These are phyloP conservation scores for Bretschneidera sinensis DNA, from an alignment of 345 rosid species.

Conservation along the genomic window DNA sequence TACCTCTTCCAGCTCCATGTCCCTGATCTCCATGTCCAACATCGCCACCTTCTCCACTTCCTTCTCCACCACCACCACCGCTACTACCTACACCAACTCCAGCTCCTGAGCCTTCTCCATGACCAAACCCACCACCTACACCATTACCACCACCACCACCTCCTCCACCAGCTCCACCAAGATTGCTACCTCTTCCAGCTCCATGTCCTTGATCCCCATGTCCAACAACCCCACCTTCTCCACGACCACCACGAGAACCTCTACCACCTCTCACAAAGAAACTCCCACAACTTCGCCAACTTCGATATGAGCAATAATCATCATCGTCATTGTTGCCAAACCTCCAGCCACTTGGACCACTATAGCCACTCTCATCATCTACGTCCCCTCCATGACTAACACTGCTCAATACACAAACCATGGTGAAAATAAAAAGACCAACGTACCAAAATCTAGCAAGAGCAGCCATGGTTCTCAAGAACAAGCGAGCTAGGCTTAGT, in stretches of 20 bases:
- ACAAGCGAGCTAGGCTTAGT: neutral
- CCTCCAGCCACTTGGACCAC: slow-evolving; percentile 15
- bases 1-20: slow-evolving; percentile 31
- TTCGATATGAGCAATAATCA: slow-evolving; percentile 26
- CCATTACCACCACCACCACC: slow-evolving; percentile 23
- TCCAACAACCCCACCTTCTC: slow-evolving; percentile 3
- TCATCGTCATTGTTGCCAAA: slow-evolving; percentile 16
- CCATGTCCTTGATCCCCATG: slow-evolving; percentile 23
- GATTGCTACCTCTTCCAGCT: no score
- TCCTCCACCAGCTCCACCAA: slow-evolving; percentile 19
- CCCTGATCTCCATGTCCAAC: slow-evolving; percentile 18
- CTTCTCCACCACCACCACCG: slow-evolving; percentile 23
- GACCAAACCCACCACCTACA: slow-evolving; percentile 17
- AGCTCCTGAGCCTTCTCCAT: slow-evolving; percentile 13
- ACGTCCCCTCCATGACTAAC: slow-evolving; percentile 18
- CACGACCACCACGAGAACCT: slow-evolving; percentile 5
- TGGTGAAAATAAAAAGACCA: slow-evolving; percentile 28
- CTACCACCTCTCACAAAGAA: slow-evolving; percentile 23
- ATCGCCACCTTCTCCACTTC: slow-evolving; percentile 22
- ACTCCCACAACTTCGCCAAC: slow-evolving; percentile 55
- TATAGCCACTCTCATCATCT: slow-evolving; percentile 17
- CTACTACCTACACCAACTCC: slow-evolving; percentile 24
- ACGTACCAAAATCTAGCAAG: slow-evolving; percentile 13
- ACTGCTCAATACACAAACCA: slow-evolving; percentile 19
- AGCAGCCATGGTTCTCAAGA: slow-evolving; percentile 23